Conservation (phyloP, 768 basidiomycete species). For the Russula olivacea region DNA sequence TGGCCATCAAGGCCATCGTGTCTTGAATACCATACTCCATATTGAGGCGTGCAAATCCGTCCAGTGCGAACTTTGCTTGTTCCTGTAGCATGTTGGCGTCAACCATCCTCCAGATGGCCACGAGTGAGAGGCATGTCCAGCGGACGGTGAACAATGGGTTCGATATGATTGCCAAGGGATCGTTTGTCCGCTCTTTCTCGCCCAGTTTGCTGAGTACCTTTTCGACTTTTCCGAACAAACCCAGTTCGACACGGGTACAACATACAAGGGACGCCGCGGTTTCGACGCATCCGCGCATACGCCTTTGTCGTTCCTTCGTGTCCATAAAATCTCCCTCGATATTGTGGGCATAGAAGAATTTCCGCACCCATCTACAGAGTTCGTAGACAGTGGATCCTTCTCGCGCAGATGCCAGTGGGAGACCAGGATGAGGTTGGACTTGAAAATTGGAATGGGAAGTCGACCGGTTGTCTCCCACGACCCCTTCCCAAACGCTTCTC, state of each 20-base stretch:
- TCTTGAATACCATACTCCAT: not conserved
- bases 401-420: not conserved
- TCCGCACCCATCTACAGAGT: not conserved
- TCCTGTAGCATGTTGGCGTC: not conserved
- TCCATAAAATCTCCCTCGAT: not conserved
- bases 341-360: not conserved
- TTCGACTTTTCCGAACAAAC: not conserved
- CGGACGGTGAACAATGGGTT: not conserved
- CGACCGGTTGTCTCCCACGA: not conserved
- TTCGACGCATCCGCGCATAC: not conserved
- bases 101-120: not conserved
- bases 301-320: not conserved
- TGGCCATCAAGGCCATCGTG: not conserved
- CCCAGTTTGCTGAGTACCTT: not conserved
- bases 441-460: not conserved
- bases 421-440: not conserved
- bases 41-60: not conserved
- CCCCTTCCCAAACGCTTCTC: slow-evolving; percentile 1
- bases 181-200: not conserved
- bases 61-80: not conserved
- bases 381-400: not conserved
- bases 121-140: not conserved
- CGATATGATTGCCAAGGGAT: not conserved
- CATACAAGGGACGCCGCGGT: not conserved
- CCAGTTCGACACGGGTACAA: not conserved